Conservation (phyloP, 2,329 filamentous ascomycete species). For the Xenosphaeropsis pyriputrescens region DNA sequence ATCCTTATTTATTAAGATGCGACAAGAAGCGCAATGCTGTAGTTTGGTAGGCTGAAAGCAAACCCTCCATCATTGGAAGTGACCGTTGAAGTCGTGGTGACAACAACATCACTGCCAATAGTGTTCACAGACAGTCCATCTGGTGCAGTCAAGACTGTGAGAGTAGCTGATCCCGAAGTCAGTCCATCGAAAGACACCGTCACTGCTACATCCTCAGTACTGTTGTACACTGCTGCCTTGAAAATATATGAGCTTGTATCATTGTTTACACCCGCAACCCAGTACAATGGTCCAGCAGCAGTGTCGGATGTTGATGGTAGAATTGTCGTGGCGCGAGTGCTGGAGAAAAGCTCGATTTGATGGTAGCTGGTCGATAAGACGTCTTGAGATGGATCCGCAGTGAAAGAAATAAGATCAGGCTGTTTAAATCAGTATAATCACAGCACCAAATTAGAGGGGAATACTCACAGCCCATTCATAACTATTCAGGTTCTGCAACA, state of each 20-base stretch:
- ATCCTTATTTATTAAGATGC: too few species aligned
- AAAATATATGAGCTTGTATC: conserved; percentile 26
- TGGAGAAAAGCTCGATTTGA: conserved; percentile 32
- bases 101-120: conserved; percentile 4
- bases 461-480: conserved; percentile 14
- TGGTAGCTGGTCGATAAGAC: conserved; percentile 35
- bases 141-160: conserved; percentile 28
- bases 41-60: conserved; percentile 9
- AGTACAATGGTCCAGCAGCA: conserved; percentile 29
- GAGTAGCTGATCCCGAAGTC: conserved; percentile 21
- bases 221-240: conserved; percentile 38
- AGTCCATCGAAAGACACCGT: conserved; percentile 28
- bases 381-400: conserved; percentile 26
- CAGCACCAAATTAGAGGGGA: not conserved
- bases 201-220: conserved; percentile 29
- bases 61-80: conserved; percentile 6
- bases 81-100: conserved; percentile 3
- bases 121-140: conserved; percentile 4
- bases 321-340: conserved; percentile 28
- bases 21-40: conserved; percentile 8
- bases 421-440: conserved; percentile 3
- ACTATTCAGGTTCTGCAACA: conserved; percentile 14
- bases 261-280: conserved; percentile 30
- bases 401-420: conserved; percentile 16
- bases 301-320: conserved; percentile 24